Base-by-base conservation (phyloP, 2,329 filamentous ascomycete species). In the Paracoccidioides brasiliensis region DNA sequence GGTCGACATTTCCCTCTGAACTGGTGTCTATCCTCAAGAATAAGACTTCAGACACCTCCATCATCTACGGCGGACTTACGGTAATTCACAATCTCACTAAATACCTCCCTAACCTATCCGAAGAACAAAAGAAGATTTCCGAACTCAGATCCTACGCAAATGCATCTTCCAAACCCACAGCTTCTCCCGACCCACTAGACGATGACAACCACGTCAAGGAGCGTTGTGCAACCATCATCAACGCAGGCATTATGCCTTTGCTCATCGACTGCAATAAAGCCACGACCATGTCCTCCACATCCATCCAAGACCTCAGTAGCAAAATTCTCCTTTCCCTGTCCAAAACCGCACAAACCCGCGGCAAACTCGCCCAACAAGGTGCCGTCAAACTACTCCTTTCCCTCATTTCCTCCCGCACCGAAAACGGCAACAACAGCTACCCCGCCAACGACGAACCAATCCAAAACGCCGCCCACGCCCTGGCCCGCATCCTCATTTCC, bases 71-170 rank as follows among this genome's bases (percentile, higher is more conserved):
- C 50, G 86, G 83, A 15, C 76, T 98, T 43, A 95, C 86, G 66
- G 86, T 96, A 55, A 80, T 97, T 61, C 77, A 82, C 55, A 96
- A 97, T 66, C 74, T 98, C 53, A 95, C 89, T 12, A 78, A 80
- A 35, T 97, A 95, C 67, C 79, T 81, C 43, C 90, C 90, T 5
- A 76, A 76, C 6, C 76, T 90, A 43, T 85, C 88, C 0, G 91
- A 96, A 60, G 93, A 98, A 70, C 86, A 96, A 64, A 93, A 91
- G 73, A 89, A 88, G 65, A 88, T 98, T 74, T 81, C 81, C 5
- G 88, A 98, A 68, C 79, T 98, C 46, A 96, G 95, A 74, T 88
- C 90, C 2, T 98, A 97, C 64, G 93, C 93, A 12, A 88, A 95
- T 66, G 86, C 89, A 0, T 83, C 84, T 58, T 67, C 80, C 22